Evolutionary conservation across 441 rosid genomes (phyloP).

Genomic region (Gossypium lobatum): DNA sequence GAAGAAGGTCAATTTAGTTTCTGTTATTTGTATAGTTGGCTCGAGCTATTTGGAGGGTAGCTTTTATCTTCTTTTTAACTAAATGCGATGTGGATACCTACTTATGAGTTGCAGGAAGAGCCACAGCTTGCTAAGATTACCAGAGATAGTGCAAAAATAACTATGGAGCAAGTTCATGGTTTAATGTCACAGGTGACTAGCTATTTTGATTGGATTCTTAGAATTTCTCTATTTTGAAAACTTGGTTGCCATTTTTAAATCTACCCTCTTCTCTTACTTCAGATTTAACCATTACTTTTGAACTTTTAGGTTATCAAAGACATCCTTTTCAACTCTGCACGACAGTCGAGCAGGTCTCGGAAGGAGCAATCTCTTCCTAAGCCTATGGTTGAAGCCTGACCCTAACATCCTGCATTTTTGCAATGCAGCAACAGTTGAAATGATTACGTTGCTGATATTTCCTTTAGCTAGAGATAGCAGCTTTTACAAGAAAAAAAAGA

Average conservation of each 20-base stretch:
- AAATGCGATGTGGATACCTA: slow-evolving; percentile 1
- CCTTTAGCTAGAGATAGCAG: not conserved
- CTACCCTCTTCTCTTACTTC: not conserved
- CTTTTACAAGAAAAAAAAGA: not conserved
- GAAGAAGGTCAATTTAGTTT: slow-evolving; percentile 57
- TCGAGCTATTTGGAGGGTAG: not conserved
- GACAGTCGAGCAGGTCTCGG: slow-evolving; percentile 44
- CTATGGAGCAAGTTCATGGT: slow-evolving; percentile 95
- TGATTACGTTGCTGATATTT: not conserved
- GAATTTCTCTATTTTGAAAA: not conserved
- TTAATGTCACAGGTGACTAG: slow-evolving; percentile 80
- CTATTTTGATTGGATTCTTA: not conserved
- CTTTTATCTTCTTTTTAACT: not conserved
- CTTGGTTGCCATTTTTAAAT: not conserved
- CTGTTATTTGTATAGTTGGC: not conserved
- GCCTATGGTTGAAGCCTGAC: slow-evolving; percentile 90
- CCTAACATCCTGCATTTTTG: not conserved
- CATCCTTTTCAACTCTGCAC: slow-evolving; percentile 78
- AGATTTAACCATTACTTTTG: not conserved
- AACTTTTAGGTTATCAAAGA: slow-evolving; percentile 75
- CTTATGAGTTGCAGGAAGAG: slow-evolving; percentile 62
- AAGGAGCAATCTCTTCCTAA: slow-evolving; percentile 63
- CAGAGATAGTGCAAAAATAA: slow-evolving; percentile 86
- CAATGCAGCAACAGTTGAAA: not conserved
- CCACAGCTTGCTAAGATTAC: slow-evolving; percentile 91